Conservation (phyloP, 1,284 basidiomycete genomes). For the Athelia sp. region DNA sequence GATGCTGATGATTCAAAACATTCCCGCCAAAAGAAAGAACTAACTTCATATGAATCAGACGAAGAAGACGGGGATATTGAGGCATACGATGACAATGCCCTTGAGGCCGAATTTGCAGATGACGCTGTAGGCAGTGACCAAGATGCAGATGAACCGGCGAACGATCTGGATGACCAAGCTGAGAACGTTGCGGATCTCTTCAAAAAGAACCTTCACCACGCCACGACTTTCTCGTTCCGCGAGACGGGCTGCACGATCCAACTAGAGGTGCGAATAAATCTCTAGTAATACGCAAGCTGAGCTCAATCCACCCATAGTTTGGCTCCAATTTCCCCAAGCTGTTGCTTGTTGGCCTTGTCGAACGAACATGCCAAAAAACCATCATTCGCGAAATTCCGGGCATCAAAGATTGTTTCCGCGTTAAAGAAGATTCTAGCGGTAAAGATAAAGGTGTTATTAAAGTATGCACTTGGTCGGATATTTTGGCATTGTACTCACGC, state of each 20-base stretch:
- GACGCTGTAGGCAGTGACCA: conserved; percentile 31
- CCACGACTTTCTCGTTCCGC: conserved; percentile 75
- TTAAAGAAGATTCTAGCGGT: conserved; percentile 47
- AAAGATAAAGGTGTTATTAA: conserved; percentile 44
- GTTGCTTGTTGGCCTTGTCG: conserved; percentile 87
- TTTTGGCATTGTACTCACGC: not conserved
- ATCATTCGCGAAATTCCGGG: conserved; percentile 86
- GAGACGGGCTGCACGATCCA: conserved; percentile 73
- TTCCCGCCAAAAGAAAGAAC: conserved; percentile 58
- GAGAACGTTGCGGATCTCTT: conserved; percentile 46
- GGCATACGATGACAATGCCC: conserved; percentile 54
- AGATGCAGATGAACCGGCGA: conserved; percentile 27
- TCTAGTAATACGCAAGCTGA: conserved; percentile 3
- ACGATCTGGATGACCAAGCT: conserved; percentile 37
- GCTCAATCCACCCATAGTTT: conserved; percentile 39
- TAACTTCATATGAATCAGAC: conserved; percentile 71
- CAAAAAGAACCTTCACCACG: conserved; percentile 47
- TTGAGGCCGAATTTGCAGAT: conserved; percentile 66
- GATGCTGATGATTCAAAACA: conserved; percentile 78
- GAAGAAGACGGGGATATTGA: conserved; percentile 53
- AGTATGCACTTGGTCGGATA: conserved; percentile 29
- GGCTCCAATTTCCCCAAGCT: conserved; percentile 78
- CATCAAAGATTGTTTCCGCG: conserved; percentile 80
- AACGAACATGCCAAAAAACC: conserved; percentile 78
- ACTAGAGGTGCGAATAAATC: conserved; percentile 60